Base-by-base conservation (phyloP, 1,139 yeast genomes). In the Nakaseomyces nivariensis region DNA sequence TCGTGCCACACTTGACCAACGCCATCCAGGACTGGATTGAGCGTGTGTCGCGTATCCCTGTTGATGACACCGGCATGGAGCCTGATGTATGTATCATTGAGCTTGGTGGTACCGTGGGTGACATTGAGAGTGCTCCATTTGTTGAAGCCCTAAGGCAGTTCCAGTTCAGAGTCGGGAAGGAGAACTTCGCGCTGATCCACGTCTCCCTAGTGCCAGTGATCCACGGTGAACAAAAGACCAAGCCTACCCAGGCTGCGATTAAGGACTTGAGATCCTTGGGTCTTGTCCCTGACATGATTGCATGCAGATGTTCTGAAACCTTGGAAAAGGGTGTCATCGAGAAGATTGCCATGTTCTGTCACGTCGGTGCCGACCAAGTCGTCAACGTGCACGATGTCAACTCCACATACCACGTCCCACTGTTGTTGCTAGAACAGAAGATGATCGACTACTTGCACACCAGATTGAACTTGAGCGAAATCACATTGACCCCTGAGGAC, bases 11-110 rank as follows among this genome's bases (percentile, higher is more conserved):
- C 68, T 78, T 92, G 61, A 92, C 99, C 56, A 87, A 85, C 62
- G 97, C 96, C 36, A 92, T 92, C 65, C 99, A 92, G 74, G 97
- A 90, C 58, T 94, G 99, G 99, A 85, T 92, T 61, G 97, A 92
- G 74, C 77, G 87, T 54, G 97, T 94, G 48, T 80, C 97, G 49
- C 79, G 75, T 59, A 77, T 90, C 54, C 97, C 98, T 26, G 98
- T 92, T 52, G 98, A 94, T 68, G 85, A 86, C 56, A 78, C 92
- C 46, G 95, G 95, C 46, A 77, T 83, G 66, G 87, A 82, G 64
- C 92, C 92, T 36, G 97, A 92, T 62, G 84, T 92, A 50, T 92
- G 98, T 77, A 89, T 92, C 64, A 81, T 92, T 60, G 99, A 92
- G 74, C 78, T 92, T 56, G 99, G 99, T 67, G 99, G 99, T 67